Evolutionary conservation across 2,329 filamentous ascomycete species (phyloP).

Genomic region (Eurotiales sp.): DNA sequence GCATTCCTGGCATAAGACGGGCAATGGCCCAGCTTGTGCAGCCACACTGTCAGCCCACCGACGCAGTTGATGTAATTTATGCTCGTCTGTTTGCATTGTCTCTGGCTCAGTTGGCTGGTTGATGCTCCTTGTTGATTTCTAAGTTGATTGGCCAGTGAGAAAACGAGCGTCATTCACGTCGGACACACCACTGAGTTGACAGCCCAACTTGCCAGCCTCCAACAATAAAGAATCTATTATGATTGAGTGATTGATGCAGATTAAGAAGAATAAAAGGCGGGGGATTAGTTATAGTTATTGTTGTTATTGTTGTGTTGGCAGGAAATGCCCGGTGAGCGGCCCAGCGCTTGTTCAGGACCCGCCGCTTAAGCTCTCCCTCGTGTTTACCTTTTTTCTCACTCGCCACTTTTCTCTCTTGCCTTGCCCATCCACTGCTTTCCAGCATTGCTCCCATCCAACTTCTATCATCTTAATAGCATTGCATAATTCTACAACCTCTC

Average conservation of each 20-base stretch:
- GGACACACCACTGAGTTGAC: no score
- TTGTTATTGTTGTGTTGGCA: neutral
- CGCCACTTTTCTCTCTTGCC: neutral
- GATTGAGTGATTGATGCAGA: no score
- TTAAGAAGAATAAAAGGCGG: no score
- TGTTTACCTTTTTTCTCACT: slow-evolving; percentile 1
- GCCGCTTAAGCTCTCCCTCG: neutral
- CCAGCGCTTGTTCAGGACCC: neutral
- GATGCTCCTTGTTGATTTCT: no score
- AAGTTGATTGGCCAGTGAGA: neutral
- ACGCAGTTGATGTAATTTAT: neutral
- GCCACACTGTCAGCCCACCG: neutral
- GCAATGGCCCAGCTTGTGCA: neutral
- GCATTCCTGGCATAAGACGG: neutral
- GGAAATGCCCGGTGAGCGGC: neutral
- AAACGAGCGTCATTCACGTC: no score
- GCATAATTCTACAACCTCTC: no score
- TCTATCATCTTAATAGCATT: no score
- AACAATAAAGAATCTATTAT: no score
- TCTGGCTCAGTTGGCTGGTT: neutral
- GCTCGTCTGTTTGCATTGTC: neutral
- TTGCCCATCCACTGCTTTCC: slow-evolving; percentile 4
- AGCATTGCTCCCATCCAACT: neutral
- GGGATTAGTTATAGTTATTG: neutral
- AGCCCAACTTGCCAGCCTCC: no score